Conservation (phyloP, 2,329 filamentous ascomycete species). For the Fusarium ramigenum region DNA sequence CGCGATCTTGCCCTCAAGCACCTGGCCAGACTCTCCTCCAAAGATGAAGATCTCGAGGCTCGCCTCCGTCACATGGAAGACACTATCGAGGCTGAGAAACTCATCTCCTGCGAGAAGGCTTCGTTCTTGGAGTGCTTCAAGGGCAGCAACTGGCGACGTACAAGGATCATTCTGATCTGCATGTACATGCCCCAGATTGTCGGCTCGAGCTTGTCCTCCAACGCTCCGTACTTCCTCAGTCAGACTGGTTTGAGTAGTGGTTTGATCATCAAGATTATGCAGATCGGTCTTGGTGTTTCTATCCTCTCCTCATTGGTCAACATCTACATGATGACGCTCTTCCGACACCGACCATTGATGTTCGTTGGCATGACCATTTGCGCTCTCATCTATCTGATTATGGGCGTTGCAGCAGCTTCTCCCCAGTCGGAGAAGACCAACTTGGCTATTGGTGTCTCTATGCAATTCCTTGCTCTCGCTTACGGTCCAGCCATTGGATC, state of each 20-base stretch:
- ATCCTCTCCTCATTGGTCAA: constrained; percentile 6
- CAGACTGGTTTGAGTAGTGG: not conserved
- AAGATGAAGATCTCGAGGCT: not conserved
- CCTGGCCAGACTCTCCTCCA: not conserved
- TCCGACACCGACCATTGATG: constrained; percentile 9
- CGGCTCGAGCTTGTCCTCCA: not conserved
- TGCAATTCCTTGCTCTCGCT: not conserved
- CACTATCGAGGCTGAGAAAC: not conserved
- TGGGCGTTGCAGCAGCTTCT: not conserved
- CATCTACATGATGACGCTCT: constrained; percentile 18
- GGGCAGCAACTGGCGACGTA: constrained; percentile 16
- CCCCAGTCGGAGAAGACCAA: constrained; percentile 1
- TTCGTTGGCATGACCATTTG: constrained; percentile 9
- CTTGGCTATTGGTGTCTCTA: not conserved
- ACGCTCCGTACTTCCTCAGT: constrained; percentile 3
- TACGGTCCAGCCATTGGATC: constrained; percentile 5
- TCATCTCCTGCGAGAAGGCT: not conserved
- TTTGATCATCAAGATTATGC: constrained; percentile 5
- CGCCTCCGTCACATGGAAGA: not conserved
- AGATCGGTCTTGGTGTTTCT: constrained; percentile 6
- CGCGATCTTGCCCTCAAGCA: not conserved
- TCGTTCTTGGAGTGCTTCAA: constrained; percentile 14
- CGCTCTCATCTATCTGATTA: constrained; percentile 9
- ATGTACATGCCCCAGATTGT: constrained; percentile 22
- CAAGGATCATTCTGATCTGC: constrained; percentile 15